Evolutionary conservation across 2,329 filamentous ascomycete species (phyloP), one percentile per base, ranked within the genome.

Genomic region (Penicillium oxalicum): DNA sequence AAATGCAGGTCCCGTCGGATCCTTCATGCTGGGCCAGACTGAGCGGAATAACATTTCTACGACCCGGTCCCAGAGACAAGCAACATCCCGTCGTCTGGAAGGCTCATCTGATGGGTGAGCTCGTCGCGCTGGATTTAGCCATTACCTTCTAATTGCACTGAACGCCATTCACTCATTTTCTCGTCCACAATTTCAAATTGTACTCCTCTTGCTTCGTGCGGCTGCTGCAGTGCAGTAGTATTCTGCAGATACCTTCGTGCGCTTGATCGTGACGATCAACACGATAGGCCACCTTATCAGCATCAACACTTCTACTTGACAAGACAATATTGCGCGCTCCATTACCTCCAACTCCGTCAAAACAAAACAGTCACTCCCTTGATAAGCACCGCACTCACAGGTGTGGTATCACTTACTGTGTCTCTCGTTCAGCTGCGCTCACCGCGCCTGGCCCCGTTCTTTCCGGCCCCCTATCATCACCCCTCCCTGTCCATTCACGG

Each of bases 401-500:
- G 18, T 48, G 48, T 36, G 43, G 18, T 34, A 45, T 52, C 18
- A 18, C 1, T 18, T 18, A 18, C 1, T 18, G 1, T 18, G 18
- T 47, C 42, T 28, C 38, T 58, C 41, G 28, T 40, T 48, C 9
- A 11, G 7, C 32, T 7, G 38, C 34, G 28, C 6, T 29, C 41
- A 24, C 53, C 49, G 48, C 50, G 49, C 55, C 48, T 26, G 28
- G 35, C 39, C 45, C 50, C 49, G 50, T 43, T 52, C 47, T 13
- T 32, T 32, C 3, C 51, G 55, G 43, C 53, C 60, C 51, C 55
- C 57, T 43, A 35, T 27, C 40, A 53, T 48, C 47, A 47, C 50
- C 54, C 49, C 48, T 52, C 49, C 34, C 37, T 11, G 29, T 45
- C 26, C 7, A n/a, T 49, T 55, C 49, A 26, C 40, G 32, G 46